Evolutionary conservation across 2,329 filamentous ascomycete genomes (phyloP).

Genomic region (Chaetothyriales sp.): DNA sequence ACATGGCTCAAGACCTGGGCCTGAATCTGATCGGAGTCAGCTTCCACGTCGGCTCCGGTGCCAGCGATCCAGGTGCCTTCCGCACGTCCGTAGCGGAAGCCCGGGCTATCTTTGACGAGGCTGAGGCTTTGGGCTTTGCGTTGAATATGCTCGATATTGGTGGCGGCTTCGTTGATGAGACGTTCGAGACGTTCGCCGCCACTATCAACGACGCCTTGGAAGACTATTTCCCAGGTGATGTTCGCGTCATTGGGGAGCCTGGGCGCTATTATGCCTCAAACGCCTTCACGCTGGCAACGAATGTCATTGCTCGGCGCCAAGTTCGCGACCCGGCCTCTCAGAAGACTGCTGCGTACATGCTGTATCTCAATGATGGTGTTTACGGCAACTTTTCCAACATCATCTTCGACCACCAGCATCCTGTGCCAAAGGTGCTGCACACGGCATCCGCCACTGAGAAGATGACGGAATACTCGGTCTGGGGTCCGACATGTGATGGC

Average conservation of each 20-base stretch:
- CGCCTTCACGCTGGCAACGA: conserved; percentile 88
- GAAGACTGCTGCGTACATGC: conserved; percentile 68
- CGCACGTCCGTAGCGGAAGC: conserved; percentile 83
- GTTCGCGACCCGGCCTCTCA: conserved; percentile 47
- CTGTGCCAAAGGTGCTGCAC: conserved; percentile 62
- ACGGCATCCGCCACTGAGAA: conserved; percentile 43
- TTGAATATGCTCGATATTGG: conserved; percentile 86
- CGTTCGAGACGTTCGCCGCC: conserved; percentile 77
- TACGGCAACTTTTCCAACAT: conserved; percentile 99
- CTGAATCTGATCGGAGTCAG: conserved; percentile 91
- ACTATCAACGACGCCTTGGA: conserved; percentile 69
- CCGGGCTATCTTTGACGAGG: conserved; percentile 76
- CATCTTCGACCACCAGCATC: conserved; percentile 96
- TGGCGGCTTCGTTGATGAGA: conserved; percentile 80
- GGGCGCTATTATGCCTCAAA: conserved; percentile 90
- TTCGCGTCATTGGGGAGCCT: conserved; percentile 87
- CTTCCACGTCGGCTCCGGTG: conserved; percentile 94
- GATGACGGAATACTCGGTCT: conserved; percentile 76
- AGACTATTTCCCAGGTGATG: conserved; percentile 66
- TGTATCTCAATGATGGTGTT: conserved; percentile 93
- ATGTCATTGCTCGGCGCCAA: conserved; percentile 87
- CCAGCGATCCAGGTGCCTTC: conserved; percentile 84
- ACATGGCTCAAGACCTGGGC: conserved; percentile 62
- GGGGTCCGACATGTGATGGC: conserved; percentile 94
- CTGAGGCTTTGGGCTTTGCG: conserved; percentile 56